phyloP scores from a whole-genome alignment of 2,329 filamentous ascomycete species.

The Beauveria scarabaeidicola region DNA sequence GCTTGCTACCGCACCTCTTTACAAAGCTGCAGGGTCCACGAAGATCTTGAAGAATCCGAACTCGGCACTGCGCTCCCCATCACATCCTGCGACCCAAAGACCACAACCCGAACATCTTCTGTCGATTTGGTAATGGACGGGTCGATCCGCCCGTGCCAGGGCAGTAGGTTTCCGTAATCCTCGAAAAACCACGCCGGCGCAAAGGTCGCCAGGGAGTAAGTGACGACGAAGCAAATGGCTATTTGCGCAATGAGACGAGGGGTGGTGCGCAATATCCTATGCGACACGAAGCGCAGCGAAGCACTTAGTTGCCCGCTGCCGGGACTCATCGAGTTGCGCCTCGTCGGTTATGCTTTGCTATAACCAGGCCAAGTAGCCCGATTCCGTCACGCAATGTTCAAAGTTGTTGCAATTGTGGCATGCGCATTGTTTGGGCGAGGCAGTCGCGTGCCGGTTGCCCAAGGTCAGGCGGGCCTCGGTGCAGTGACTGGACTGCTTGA shows the following conservation, averaged over 20 bases:
- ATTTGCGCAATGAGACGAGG: neutral
- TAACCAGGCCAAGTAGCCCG: neutral
- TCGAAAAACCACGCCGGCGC: neutral
- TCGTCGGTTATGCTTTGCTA: neutral
- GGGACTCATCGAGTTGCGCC: neutral
- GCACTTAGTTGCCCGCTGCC: neutral
- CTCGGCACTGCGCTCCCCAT: constrained; percentile 2
- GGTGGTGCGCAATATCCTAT: neutral
- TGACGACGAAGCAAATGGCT: neutral
- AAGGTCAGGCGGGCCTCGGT: too few species aligned
- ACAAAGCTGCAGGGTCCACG: constrained; percentile 7
- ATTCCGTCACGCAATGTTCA: neutral
- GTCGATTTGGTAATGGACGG: constrained; percentile 1
- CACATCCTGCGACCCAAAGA: constrained; percentile 9
- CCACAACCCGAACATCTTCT: constrained; percentile 4
- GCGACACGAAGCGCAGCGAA: neutral
- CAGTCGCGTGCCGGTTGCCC: too few species aligned
- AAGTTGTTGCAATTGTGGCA: neutral
- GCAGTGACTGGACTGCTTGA: too few species aligned
- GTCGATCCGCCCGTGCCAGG: neutral
- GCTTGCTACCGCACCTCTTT: neutral
- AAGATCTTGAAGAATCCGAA: neutral
- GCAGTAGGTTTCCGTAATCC: neutral
- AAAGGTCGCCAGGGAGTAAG: neutral
- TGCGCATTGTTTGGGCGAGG: too few species aligned